Percentiles rank a stretch among this genome's conserved stretches.
Conservation (phyloP, 2,329 filamentous ascomycete genomes). For the Macrophomina tecta region DNA sequence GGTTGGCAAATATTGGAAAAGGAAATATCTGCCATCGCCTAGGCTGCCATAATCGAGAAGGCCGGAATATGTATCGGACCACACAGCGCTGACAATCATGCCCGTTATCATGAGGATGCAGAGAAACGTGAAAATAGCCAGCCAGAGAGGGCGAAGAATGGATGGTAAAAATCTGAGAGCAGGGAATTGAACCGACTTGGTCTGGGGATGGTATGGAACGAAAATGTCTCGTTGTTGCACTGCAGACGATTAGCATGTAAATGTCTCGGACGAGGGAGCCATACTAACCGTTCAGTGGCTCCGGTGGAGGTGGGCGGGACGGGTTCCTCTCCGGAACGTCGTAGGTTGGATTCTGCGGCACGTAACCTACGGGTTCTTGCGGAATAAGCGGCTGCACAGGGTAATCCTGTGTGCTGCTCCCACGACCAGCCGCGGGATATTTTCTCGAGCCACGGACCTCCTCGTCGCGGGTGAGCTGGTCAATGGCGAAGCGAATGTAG, state of each 20-base stretch:
- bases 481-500: slow-evolving; percentile 87
- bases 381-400: slow-evolving; percentile 58
- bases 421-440: slow-evolving; percentile 44
- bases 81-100: slow-evolving; percentile 70
- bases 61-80: slow-evolving; percentile 55
- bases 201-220: slow-evolving; percentile 38
- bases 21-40: slow-evolving; percentile 77
- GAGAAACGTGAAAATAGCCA: slow-evolving; percentile 65
- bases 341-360: slow-evolving; percentile 5
- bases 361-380: slow-evolving; percentile 34
- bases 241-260: slow-evolving; percentile 8
- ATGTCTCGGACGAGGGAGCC: not conserved
- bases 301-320: slow-evolving; percentile 16
- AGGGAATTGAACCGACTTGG: slow-evolving; percentile 36
- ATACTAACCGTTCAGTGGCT: slow-evolving; percentile 15
- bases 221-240: slow-evolving; percentile 37
- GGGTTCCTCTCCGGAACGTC: slow-evolving; percentile 7
- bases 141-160: slow-evolving; percentile 70
- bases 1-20: slow-evolving; percentile 85
- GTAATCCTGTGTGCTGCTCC: slow-evolving; percentile 48
- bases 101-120: slow-evolving; percentile 74
- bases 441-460: slow-evolving; percentile 63
- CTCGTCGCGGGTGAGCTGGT: slow-evolving; percentile 79
- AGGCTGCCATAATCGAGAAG: slow-evolving; percentile 72
- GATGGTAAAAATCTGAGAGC: slow-evolving; percentile 72